Percentiles rank a stretch among this genome's conserved stretches.
Conservation (phyloP, 306 rosid genomes). For the Malus sieversii region DNA sequence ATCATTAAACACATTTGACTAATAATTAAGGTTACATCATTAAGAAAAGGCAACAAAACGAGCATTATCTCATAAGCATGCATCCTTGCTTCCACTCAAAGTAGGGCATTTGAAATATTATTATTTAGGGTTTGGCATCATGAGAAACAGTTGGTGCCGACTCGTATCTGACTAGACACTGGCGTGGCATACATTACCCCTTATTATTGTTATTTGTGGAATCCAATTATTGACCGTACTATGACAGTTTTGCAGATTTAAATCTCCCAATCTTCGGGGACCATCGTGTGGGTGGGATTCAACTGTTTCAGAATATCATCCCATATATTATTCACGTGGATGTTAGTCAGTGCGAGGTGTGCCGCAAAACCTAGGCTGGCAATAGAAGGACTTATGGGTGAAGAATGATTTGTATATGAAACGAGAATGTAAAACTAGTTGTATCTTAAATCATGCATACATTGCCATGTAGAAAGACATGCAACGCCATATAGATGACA, state of each 20-base stretch:
- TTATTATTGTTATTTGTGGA: no score
- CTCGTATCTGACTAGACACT: background rate
- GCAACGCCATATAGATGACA: no score
- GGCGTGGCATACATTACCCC: background rate
- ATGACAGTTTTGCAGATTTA: background rate
- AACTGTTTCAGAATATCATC: background rate
- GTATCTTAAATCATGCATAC: no score
- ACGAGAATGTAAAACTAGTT: background rate
- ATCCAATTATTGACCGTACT: background rate
- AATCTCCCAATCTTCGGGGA: background rate
- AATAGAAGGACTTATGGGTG: background rate
- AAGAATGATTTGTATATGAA: background rate
- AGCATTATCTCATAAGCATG: background rate
- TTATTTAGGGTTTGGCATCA: background rate
- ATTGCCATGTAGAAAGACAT: no score
- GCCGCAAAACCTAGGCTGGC: background rate
- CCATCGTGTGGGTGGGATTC: background rate
- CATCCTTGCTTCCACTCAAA: background rate
- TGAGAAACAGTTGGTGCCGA: background rate
- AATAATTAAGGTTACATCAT: no score
- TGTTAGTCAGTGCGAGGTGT: background rate
- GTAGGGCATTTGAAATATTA: background rate
- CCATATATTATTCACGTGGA: background rate
- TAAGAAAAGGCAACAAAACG: background rate
- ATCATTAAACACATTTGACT: background rate